phyloP scores from a whole-genome alignment of 306 rosid genomes.

The Abrus precatorius region DNA sequence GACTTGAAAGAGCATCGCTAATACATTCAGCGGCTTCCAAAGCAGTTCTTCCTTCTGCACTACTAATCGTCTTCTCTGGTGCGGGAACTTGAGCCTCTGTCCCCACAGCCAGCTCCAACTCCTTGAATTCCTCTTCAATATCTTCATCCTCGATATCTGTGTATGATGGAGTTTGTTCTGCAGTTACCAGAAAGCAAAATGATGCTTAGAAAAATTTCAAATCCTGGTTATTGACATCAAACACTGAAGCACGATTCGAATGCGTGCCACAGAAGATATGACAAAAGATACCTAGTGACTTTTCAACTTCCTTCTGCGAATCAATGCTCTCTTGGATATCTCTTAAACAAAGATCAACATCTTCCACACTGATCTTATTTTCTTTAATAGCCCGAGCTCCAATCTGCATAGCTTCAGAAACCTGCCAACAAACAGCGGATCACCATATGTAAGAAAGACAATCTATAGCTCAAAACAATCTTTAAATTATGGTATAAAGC shows the following conservation, averaged over 20 bases:
- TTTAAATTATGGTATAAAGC: constrained; percentile 31
- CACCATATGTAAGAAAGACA: constrained; percentile 37
- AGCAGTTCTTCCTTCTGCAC: constrained; percentile 45
- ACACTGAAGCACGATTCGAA: constrained; percentile 32
- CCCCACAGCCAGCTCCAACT: constrained; percentile 69
- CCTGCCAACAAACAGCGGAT: constrained; percentile 60
- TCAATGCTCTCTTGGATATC: constrained; percentile 86
- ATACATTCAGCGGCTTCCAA: constrained; percentile 57
- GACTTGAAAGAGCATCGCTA: constrained; percentile 65
- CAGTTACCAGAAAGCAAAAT: constrained; percentile 41
- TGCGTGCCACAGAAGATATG: constrained; percentile 18
- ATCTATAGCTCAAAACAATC: constrained; percentile 20
- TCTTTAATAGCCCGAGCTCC: constrained; percentile 88
- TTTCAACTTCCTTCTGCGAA: constrained; percentile 80
- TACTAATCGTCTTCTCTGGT: constrained; percentile 30
- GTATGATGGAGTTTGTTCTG: constrained; percentile 65
- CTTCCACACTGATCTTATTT: constrained; percentile 72
- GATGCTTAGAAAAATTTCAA: constrained; percentile 14
- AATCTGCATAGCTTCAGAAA: constrained; percentile 87
- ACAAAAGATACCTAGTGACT: constrained; percentile 67
- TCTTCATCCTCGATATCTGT: constrained; percentile 70
- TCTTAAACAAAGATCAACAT: constrained; percentile 74
- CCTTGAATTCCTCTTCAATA: constrained; percentile 81
- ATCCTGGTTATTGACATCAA: constrained; percentile 26
- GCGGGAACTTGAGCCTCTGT: constrained; percentile 43